Conservation (phyloP, 1,284 basidiomycete species). For the Fomitopsis schrenkii region DNA sequence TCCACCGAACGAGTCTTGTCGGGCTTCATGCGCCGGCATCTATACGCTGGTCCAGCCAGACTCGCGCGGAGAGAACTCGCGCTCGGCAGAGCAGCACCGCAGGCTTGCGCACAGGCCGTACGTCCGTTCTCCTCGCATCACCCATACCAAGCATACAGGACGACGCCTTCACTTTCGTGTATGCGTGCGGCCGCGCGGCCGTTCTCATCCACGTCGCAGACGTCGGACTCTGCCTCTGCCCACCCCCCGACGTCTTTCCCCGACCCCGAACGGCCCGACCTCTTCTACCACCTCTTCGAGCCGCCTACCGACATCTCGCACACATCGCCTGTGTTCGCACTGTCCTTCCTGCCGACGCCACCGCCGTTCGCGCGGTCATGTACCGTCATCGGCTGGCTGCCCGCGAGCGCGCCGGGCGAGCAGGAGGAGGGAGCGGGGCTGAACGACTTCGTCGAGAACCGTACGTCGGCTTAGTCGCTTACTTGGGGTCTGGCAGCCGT, state of each 20-base stretch:
- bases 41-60: not conserved
- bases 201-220: not conserved
- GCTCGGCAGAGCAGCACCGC: not conserved
- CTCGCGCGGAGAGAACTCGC: not conserved
- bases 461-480: constrained; percentile 34
- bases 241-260: constrained; percentile 9
- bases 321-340: constrained; percentile 48
- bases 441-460: constrained; percentile 66
- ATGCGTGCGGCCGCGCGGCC: not conserved
- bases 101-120: not conserved
- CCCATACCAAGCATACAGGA: not conserved
- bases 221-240: not conserved
- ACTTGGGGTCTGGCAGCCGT: not conserved
- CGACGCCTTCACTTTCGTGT: not conserved
- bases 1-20: not conserved
- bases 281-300: constrained; percentile 64
- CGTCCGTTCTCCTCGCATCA: not conserved
- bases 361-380: constrained; percentile 43
- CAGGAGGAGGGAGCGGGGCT: constrained; percentile 44
- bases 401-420: constrained; percentile 37
- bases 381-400: constrained; percentile 69
- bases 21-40: not conserved
- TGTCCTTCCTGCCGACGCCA: constrained; percentile 50
- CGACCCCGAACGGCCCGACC: constrained; percentile 57
- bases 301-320: constrained; percentile 46